A percentile compares a stretch with the other conserved stretches of the same genome.
Evolutionary conservation across 345 rosid species (phyloP).

Genomic region (Gossypioides kirkii): DNA sequence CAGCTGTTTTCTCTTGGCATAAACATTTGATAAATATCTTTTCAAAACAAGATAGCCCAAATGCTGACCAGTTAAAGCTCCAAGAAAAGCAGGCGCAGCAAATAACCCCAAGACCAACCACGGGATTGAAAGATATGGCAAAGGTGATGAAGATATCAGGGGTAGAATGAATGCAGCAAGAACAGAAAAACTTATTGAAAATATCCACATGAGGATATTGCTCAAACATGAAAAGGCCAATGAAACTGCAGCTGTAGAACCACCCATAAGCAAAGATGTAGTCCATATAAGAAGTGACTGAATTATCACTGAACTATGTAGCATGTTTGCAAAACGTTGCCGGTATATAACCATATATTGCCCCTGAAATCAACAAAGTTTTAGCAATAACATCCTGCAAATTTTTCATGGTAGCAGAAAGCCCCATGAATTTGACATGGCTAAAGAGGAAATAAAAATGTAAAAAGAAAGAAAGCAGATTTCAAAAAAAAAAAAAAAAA

Average conservation of each 20-base stretch:
- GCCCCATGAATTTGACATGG: background rate
- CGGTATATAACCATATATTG: slow-evolving; percentile 67
- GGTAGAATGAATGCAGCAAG: slow-evolving; percentile 67
- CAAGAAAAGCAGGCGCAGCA: slow-evolving; percentile 82
- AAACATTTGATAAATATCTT: slow-evolving; percentile 41
- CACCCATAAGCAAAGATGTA: slow-evolving; percentile 84
- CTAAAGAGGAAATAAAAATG: slow-evolving; percentile 6
- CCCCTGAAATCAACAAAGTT: slow-evolving; percentile 50
- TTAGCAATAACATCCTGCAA: slow-evolving; percentile 16
- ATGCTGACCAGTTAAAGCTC: slow-evolving; percentile 88
- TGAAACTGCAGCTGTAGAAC: slow-evolving; percentile 63
- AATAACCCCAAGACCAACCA: slow-evolving; percentile 81
- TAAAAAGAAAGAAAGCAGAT: background rate
- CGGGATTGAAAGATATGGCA: slow-evolving; percentile 77
- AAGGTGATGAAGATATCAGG: slow-evolving; percentile 62
- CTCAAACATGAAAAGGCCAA: slow-evolving; percentile 64
- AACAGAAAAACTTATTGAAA: slow-evolving; percentile 70
- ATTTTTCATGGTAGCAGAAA: slow-evolving; percentile 7
- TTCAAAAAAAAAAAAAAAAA: slow-evolving; percentile 13
- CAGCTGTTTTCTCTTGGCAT: slow-evolving; percentile 44
- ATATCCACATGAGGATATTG: slow-evolving; percentile 56
- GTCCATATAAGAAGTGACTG: slow-evolving; percentile 83
- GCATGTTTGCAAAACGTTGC: slow-evolving; percentile 64
- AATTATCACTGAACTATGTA: slow-evolving; percentile 71
- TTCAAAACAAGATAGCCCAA: slow-evolving; percentile 54